Percentiles rank a stretch among this genome's conserved stretches.
These are phyloP conservation scores for Globisporangium irregulare DNA, from an alignment of 352 stramenopile species.

Conservation along the genomic window DNA sequence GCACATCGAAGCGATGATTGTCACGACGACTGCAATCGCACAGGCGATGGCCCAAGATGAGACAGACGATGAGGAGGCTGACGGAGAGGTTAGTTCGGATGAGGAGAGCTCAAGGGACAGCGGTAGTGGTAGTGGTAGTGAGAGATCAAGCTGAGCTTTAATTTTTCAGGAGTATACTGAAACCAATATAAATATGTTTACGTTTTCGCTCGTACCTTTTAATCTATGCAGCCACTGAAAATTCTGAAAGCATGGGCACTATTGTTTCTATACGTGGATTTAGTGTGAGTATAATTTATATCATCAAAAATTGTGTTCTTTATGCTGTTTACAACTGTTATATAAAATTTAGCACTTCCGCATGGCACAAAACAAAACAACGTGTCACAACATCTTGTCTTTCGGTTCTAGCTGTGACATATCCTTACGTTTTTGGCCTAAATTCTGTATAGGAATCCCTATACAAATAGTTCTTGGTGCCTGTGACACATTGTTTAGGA, in stretches of 20 bases:
- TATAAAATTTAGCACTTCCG: not conserved
- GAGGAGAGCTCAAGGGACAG: not conserved
- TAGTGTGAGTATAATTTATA: slow-evolving; percentile 6
- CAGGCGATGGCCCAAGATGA: not conserved
- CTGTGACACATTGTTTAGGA: no score
- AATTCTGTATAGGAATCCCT: no score
- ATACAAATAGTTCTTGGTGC: no score
- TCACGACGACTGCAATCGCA: slow-evolving; percentile 1
- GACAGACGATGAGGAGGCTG: not conserved
- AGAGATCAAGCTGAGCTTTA: slow-evolving; percentile 4
- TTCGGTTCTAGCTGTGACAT: no score
- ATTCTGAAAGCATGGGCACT: not conserved
- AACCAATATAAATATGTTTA: slow-evolving; percentile 4
- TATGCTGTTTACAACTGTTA: not conserved
- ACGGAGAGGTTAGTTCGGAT: not conserved
- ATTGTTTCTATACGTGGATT: slow-evolving; percentile 1
- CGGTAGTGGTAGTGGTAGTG: slow-evolving; percentile 7
- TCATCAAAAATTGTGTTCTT: slow-evolving; percentile 4
- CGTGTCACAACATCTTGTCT: no score
- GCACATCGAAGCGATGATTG: not conserved
- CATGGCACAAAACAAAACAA: no score
- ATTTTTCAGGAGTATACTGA: not conserved
- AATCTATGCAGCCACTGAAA: not conserved
- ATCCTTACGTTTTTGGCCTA: no score
- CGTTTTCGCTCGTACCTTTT: not conserved